Conservation (phyloP, 2,329 filamentous ascomycete species). For the Fusarium pseudonygamai region DNA sequence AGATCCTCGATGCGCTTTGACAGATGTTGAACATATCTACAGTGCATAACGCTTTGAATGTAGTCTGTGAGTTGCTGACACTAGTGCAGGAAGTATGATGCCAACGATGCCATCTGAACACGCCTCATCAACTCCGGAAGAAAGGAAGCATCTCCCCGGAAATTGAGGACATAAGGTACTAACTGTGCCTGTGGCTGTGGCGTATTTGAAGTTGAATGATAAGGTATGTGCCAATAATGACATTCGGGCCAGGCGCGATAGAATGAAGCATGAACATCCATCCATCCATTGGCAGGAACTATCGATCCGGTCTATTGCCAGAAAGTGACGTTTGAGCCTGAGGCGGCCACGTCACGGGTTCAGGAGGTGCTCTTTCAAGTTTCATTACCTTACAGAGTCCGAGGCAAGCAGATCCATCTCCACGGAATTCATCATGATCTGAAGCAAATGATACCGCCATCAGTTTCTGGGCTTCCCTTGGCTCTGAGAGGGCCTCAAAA, state of each 20-base stretch:
- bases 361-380: not conserved
- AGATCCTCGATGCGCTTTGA: slow-evolving; percentile 24
- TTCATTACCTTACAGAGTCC: not conserved
- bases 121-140: not conserved
- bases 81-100: slow-evolving; percentile 17
- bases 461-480: not conserved
- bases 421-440: not conserved
- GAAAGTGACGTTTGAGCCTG: not conserved
- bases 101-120: slow-evolving; percentile 5
- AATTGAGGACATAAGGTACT: not conserved
- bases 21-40: slow-evolving; percentile 14
- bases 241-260: not conserved
- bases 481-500: not conserved
- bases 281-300: not conserved
- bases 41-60: slow-evolving; percentile 6
- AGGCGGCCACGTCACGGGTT: not conserved
- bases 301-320: not conserved
- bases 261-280: not conserved
- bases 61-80: slow-evolving; percentile 5
- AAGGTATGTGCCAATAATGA: not conserved
- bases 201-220: not conserved
- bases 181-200: not conserved
- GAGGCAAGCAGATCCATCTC: not conserved
- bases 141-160: not conserved
- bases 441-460: slow-evolving; percentile 3